These are phyloP conservation scores for Mimosa bimucronata DNA, from an alignment of 306 rosid genomes.

Conservation along the genomic window DNA sequence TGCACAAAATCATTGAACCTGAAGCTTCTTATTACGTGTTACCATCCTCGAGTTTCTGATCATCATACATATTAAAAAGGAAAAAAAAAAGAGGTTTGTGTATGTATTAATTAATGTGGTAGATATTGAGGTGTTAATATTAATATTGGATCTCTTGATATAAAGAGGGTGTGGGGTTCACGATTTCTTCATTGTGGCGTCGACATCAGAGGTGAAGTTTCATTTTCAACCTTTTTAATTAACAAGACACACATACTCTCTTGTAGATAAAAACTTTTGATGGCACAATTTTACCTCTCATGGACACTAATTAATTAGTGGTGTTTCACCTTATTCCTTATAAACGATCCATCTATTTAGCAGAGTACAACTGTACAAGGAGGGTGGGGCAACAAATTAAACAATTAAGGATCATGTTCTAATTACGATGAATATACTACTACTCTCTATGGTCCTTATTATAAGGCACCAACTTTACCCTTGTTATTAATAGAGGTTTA, in stretches of 20 bases:
- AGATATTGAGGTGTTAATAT: background rate
- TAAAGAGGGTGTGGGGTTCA: conserved; percentile 15
- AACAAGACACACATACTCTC: background rate
- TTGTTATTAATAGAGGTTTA: too few relatives aligned
- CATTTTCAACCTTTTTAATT: conserved; percentile 3
- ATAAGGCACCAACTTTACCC: too few relatives aligned
- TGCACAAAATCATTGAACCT: conserved; percentile 33
- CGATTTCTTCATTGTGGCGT: background rate
- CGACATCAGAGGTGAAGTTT: background rate
- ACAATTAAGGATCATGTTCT: background rate
- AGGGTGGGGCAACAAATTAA: conserved; percentile 15
- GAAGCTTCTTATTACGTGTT: conserved; percentile 10
- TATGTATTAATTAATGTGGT: background rate
- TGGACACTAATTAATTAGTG: background rate
- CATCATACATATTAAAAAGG: background rate
- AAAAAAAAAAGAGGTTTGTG: background rate
- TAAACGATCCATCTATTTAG: background rate
- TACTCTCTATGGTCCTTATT: too few relatives aligned
- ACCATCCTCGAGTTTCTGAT: conserved; percentile 26
- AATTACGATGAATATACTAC: background rate
- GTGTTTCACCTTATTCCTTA: background rate
- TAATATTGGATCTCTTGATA: background rate
- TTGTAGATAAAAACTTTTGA: background rate
- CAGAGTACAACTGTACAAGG: background rate
- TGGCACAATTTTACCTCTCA: background rate